A percentile compares a stretch with the other conserved stretches of the same genome.
These are phyloP conservation scores for rapeseed (Brassica napus) DNA, from an alignment of 345 rosid species.

Conservation along the genomic window DNA sequence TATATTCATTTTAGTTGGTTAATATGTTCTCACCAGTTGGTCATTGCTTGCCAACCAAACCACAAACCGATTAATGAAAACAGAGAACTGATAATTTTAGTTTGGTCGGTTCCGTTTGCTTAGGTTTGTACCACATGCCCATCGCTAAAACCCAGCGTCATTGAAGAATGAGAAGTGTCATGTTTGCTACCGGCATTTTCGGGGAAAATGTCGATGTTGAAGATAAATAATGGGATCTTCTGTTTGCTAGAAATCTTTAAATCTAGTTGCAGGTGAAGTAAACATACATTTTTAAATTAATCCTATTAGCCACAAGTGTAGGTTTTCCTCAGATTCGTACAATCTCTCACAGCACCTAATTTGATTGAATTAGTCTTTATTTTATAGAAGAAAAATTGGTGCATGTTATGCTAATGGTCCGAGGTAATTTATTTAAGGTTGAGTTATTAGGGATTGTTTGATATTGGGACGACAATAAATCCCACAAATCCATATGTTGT, in stretches of 20 bases:
- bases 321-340: constrained; percentile 18
- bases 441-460: no score
- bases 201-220: constrained; percentile 33
- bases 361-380: not conserved
- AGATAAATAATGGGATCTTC: not conserved
- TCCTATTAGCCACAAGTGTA: constrained; percentile 21
- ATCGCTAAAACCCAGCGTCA: no score
- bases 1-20: no score
- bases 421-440: no score
- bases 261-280: not conserved
- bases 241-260: not conserved
- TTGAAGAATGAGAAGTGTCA: constrained; percentile 60
- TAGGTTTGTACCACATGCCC: no score
- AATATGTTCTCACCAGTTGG: no score
- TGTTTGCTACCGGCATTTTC: constrained; percentile 36
- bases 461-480: no score
- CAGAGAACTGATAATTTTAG: no score
- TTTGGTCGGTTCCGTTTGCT: no score
- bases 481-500: no score
- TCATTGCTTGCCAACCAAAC: no score
- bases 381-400: not conserved
- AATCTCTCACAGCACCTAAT: not conserved
- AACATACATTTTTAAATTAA: not conserved
- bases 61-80: no score
- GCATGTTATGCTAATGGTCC: not conserved